phyloP scores from a whole-genome alignment of 371 early-diverging fungal species.

The Zychaea mexicana region DNA sequence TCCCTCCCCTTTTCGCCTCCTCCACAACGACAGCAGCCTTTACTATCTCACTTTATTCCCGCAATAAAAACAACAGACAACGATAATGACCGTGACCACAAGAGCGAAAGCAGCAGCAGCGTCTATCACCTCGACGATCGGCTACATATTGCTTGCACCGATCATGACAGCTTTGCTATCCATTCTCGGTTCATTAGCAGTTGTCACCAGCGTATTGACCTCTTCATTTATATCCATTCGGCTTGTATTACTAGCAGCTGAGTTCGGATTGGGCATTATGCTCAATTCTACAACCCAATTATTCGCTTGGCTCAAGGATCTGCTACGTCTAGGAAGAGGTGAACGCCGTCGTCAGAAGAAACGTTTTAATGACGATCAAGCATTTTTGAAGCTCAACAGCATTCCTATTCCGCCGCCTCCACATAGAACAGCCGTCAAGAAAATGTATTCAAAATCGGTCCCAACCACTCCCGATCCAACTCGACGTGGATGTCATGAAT shows the following conservation, averaged over 20 bases:
- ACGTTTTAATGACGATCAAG: too few species aligned
- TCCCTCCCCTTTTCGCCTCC: too few species aligned
- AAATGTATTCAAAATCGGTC: constrained; percentile 16
- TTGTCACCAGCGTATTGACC: constrained; percentile 20
- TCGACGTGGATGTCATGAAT: not conserved
- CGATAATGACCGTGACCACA: not conserved
- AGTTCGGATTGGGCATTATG: constrained; percentile 17
- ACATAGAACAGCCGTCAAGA: constrained; percentile 14
- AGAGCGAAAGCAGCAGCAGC: not conserved
- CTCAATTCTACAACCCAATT: constrained; percentile 12
- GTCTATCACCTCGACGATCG: constrained; percentile 6
- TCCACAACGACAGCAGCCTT: too few species aligned
- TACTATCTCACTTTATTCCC: too few species aligned
- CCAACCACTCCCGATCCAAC: constrained; percentile 16
- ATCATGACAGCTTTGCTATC: constrained; percentile 12
- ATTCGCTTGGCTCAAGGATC: constrained; percentile 2
- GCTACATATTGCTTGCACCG: constrained; percentile 13
- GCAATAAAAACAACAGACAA: too few species aligned
- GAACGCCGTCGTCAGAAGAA: not conserved
- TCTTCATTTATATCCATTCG: constrained; percentile 25
- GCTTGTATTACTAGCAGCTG: constrained; percentile 16
- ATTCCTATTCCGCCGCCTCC: constrained; percentile 9
- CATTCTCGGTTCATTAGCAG: constrained; percentile 14
- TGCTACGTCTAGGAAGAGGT: not conserved
- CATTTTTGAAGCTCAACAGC: not conserved